Conservation (phyloP, 768 basidiomycete species). For the Boletellus sp. region DNA sequence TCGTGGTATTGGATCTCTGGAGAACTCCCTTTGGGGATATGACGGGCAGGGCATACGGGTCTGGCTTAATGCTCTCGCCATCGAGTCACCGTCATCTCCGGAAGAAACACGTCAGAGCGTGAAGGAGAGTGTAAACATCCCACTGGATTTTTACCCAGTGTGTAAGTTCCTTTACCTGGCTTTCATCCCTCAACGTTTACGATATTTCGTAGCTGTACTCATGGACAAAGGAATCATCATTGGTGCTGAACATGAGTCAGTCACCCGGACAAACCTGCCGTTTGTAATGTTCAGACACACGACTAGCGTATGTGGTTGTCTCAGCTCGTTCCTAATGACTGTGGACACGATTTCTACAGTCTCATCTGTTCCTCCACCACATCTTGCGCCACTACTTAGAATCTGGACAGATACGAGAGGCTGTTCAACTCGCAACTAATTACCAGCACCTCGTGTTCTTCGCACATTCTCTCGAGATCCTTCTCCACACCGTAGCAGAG, state of each 20-base stretch:
- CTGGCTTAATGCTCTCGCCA: constrained; percentile 93
- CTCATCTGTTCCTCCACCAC: constrained; percentile 91
- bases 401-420: constrained; percentile 59
- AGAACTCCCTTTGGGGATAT: constrained; percentile 98
- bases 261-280: constrained; percentile 67
- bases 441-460: constrained; percentile 91
- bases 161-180: constrained; percentile 49
- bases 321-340: constrained; percentile 1
- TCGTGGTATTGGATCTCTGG: constrained; percentile 85
- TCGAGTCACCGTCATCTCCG: constrained; percentile 56
- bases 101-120: constrained; percentile 48
- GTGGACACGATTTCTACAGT: constrained; percentile 43
- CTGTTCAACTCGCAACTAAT: constrained; percentile 80
- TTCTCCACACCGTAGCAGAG: constrained; percentile 91
- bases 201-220: constrained; percentile 64
- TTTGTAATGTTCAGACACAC: constrained; percentile 91
- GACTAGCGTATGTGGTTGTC: constrained; percentile 63
- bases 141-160: constrained; percentile 91
- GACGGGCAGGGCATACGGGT: constrained; percentile 86
- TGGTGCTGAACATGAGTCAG: constrained; percentile 87
- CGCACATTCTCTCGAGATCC: constrained; percentile 88
- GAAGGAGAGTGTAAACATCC: constrained; percentile 90
- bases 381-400: constrained; percentile 81
- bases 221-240: constrained; percentile 99
- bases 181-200: constrained; percentile 1